phyloP scores from a whole-genome alignment of 169 alveolate genomes.

The Plasmodium gallinaceum region DNA sequence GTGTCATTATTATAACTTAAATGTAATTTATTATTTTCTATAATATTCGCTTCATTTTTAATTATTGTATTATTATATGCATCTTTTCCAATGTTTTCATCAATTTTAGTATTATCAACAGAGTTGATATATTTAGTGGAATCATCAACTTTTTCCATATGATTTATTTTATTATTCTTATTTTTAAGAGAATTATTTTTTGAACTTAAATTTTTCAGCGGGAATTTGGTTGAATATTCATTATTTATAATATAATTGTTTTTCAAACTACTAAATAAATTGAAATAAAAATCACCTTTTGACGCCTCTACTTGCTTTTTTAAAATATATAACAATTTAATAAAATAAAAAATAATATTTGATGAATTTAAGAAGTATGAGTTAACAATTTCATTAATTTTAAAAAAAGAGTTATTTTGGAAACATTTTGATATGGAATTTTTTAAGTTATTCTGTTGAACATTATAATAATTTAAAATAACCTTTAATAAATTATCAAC shows the following conservation, averaged over 20 bases:
- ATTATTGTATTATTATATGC: too few relatives aligned
- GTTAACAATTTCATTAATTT: conserved; percentile 64
- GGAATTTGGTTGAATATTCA: conserved; percentile 40
- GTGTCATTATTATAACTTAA: too few relatives aligned
- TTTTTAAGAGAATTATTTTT: background rate
- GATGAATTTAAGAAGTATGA: conserved; percentile 57
- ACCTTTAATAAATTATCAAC: conserved; percentile 19
- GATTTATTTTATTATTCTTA: background rate
- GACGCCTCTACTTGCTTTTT: conserved; percentile 38
- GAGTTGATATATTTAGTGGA: background rate
- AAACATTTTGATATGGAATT: conserved; percentile 43
- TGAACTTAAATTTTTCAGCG: background rate
- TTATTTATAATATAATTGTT: conserved; percentile 21
- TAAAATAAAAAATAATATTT: conserved; percentile 36
- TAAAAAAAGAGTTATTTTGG: conserved; percentile 54
- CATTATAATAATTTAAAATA: conserved; percentile 40
- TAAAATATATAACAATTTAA: conserved; percentile 41
- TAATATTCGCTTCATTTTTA: too few relatives aligned
- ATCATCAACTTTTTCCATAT: background rate
- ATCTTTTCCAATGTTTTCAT: too few relatives aligned
- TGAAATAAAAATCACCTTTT: conserved; percentile 7
- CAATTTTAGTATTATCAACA: too few relatives aligned
- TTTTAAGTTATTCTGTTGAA: conserved; percentile 51
- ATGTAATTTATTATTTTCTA: too few relatives aligned
- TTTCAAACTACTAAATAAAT: conserved; percentile 36